Base-by-base conservation (phyloP, 345 rosid species). In the Rhodamnia rubescens region DNA sequence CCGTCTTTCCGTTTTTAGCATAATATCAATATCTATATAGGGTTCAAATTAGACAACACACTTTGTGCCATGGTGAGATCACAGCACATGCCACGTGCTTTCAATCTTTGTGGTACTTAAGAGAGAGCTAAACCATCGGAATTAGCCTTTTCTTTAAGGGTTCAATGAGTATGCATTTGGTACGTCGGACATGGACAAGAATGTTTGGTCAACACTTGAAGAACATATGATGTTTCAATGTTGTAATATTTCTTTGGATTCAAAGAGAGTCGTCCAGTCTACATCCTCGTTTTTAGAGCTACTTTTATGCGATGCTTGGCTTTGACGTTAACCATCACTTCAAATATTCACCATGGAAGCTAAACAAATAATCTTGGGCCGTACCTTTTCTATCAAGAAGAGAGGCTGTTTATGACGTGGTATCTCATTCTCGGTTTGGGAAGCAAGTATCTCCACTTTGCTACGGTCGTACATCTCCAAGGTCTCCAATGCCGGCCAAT, bases 401-500 rank as follows among this genome's bases (percentile, higher is more conserved):
- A 27, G 36, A 59, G 74, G 20, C 1, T 27, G 18, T 59, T 59
- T 59, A 13, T 13, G 8, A 27, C 3, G 36, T 59, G 36, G 0
- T 5, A 61, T 61, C 1, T 7, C 21, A 29, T 29, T 61, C 40
- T 27, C 5, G 0, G 0, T 8, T 27, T 27, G 74, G 4, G 1
- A 58, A n/a, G 20, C 36, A 27, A 59, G 13, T 59, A 59, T 59
- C 36, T 59, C 36, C 10, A 59, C 74, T n/a, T 59, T n/a, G 74
- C 6, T 1, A n/a, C 36, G 27, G 1, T 9, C 20, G 3, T 27
- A 4, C 18, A 59, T 20, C 36, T 27, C 2, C 9, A 59, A 59
- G 9, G 74, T 59, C 36, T n/a, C 27, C 18, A 59, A 27, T 13
- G 36, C 0, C 0, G 20, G 36, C 74, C 36, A 59, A 0, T 0